Evolutionary conservation across 805 yeast genomes (phyloP), one percentile per base, ranked within the genome.

Genomic region (Candida suzukii): DNA sequence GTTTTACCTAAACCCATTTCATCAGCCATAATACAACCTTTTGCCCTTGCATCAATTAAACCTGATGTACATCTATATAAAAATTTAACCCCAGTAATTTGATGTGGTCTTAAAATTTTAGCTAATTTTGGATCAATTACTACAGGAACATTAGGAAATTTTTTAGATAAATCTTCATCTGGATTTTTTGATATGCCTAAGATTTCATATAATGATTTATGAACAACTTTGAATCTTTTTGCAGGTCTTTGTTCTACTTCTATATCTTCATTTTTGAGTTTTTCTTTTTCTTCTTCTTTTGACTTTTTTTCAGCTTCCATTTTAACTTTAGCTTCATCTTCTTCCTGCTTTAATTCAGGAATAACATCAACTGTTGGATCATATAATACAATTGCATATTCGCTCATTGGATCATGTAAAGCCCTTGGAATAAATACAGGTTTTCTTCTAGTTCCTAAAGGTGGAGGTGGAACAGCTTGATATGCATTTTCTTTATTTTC

Each of bases 11-110:
- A 66, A 0, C 96, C 97, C 97, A 88, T 88, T 60, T 86, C 97
- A 64, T 88, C 97, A 0, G 97, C 97, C 98, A 91, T 91, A 39
- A 91, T 91, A 56, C 97, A 91, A 3, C 99, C 99, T 54, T 83
- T 78, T 0, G 97, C 97, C 27, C 83, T 70, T 8, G 87, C 74
- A 57, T 83, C 88, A 22, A 82, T 74, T 27, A 90, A 63, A 0
- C 99, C 99, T 1, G 96, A 74, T 0, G 95, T 88, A 61, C 99
- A 91, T 41, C 90, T 66, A 54, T 88, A 93, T 43, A 93, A 64
- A 57, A 93, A 93, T 58, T 86, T 78, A 33, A 91, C 96, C 47
- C 99, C 99, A 38, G 91, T 95, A 4, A 93, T 80, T 60, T 93
- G 99, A 68, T 93, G 99, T 1, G 99, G 99, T 49, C 99, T 75